Conservation (phyloP, 805 yeast species). For the Barnettozyma salicaria region DNA sequence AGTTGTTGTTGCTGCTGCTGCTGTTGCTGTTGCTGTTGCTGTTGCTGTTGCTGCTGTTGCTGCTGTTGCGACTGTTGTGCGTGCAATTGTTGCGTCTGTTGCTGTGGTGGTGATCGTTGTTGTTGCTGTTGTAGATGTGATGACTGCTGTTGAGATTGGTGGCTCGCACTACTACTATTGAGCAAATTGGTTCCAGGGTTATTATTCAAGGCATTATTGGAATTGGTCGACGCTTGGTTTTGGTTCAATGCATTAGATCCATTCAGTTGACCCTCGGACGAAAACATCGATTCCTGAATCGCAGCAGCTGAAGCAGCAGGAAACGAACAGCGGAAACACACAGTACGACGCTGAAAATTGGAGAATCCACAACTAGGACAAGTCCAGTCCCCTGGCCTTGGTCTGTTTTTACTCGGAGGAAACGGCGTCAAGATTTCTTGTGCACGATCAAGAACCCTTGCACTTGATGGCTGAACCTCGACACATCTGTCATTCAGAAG, state of each 20-base stretch:
- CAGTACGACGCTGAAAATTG: constrained; percentile 88
- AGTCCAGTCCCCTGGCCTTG: constrained; percentile 98
- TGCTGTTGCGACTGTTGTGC: constrained; percentile 11
- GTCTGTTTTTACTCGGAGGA: constrained; percentile 79
- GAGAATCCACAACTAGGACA: constrained; percentile 95
- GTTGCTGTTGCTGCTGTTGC: constrained; percentile 9
- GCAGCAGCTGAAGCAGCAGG: constrained; percentile 74
- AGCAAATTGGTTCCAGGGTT: not conserved
- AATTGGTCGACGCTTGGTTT: constrained; percentile 2
- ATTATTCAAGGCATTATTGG: constrained; percentile 9
- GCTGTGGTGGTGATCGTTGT: constrained; percentile 12
- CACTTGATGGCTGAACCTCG: constrained; percentile 84
- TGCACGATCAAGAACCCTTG: constrained; percentile 71
- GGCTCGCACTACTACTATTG: constrained; percentile 4
- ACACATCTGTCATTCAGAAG: constrained; percentile 64
- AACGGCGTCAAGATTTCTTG: constrained; percentile 77
- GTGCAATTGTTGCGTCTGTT: constrained; percentile 13
- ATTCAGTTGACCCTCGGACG: constrained; percentile 14
- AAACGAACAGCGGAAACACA: constrained; percentile 88
- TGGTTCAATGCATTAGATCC: constrained; percentile 15
- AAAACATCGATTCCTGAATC: constrained; percentile 54
- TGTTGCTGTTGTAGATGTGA: constrained; percentile 1
- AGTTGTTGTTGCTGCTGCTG: constrained; percentile 4
- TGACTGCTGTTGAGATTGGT: constrained; percentile 3
- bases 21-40: constrained; percentile 5